A percentile compares a stretch with the other conserved stretches of the same genome.
Conservation (phyloP, 78 protist species). For the Dictyostelium citrinum region DNA sequence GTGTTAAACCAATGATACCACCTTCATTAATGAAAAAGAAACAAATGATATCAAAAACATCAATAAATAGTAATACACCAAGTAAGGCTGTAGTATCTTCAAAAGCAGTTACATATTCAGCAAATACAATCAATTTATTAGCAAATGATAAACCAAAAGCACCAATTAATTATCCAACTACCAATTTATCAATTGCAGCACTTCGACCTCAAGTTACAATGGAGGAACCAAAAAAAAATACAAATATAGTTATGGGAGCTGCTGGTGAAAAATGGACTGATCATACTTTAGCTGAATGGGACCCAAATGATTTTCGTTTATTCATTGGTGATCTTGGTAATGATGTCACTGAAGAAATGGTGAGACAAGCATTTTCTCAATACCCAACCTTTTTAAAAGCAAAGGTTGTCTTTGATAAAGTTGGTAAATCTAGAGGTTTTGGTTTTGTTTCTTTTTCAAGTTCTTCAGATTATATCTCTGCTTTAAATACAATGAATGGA, state of each 20-base stretch:
- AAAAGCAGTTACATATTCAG: conserved; percentile 65
- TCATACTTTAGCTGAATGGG: conserved; percentile 84
- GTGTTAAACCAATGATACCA: background rate
- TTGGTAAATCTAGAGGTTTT: conserved; percentile 83
- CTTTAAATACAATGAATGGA: conserved; percentile 85
- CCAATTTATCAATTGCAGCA: background rate
- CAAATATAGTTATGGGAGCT: conserved; percentile 18
- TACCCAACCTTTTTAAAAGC: conserved; percentile 88
- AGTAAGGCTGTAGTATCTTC: conserved; percentile 21
- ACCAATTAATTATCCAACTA: background rate
- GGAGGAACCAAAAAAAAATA: conserved; percentile 53
- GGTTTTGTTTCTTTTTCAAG: conserved; percentile 85
- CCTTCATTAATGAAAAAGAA: conserved; percentile 12
- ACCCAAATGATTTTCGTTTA: conserved; percentile 84
- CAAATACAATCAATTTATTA: conserved; percentile 16
- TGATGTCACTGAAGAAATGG: conserved; percentile 83
- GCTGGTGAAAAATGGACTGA: conserved; percentile 88
- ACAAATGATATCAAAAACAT: background rate
- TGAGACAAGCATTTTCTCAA: conserved; percentile 58
- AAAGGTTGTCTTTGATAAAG: conserved; percentile 72
- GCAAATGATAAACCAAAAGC: background rate
- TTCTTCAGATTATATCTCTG: conserved; percentile 82
- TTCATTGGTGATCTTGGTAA: conserved; percentile 91
- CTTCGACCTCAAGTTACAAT: conserved; percentile 46
- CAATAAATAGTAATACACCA: background rate